A percentile compares a stretch with the other conserved stretches of the same genome.
These are phyloP conservation scores for Aspergillus bertholletiae DNA, from an alignment of 495 filamentous ascomycete species.

Conservation along the genomic window DNA sequence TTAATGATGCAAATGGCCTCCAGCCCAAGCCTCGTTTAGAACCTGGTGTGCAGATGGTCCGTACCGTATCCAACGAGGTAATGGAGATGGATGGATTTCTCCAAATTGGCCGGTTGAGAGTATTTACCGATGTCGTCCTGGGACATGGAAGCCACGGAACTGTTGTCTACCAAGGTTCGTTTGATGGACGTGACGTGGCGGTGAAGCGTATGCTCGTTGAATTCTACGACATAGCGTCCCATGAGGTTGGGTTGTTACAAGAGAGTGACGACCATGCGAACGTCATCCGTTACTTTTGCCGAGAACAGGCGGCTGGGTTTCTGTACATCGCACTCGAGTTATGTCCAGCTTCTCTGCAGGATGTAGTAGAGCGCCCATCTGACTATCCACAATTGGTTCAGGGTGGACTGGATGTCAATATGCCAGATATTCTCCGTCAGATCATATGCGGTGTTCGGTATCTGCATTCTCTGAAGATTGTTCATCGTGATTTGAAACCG, in stretches of 20 bases:
- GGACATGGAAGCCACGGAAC: conserved; percentile 84
- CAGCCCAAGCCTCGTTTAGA: conserved; percentile 48
- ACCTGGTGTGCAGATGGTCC: conserved; percentile 48
- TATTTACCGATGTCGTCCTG: conserved; percentile 68
- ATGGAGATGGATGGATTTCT: conserved; percentile 49
- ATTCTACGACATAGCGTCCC: conserved; percentile 91
- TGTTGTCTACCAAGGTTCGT: conserved; percentile 78
- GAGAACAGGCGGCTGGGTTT: conserved; percentile 84
- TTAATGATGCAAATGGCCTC: conserved; percentile 36
- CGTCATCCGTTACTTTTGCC: conserved; percentile 93
- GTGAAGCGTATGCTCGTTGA: conserved; percentile 95
- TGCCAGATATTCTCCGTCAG: conserved; percentile 71
- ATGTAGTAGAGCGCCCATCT: conserved; percentile 71
- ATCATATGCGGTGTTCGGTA: conserved; percentile 84
- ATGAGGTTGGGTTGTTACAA: conserved; percentile 84
- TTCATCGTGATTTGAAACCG: conserved; percentile 95
- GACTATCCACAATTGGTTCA: conserved; percentile 56
- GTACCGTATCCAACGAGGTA: conserved; percentile 38
- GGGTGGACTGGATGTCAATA: conserved; percentile 39
- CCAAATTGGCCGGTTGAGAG: conserved; percentile 68
- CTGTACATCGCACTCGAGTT: conserved; percentile 94
- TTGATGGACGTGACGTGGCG: conserved; percentile 87
- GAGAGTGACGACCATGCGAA: conserved; percentile 95
- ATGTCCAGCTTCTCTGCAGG: conserved; percentile 90
- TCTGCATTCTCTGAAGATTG: conserved; percentile 87